These are phyloP conservation scores for Leccinum rimulosum DNA, from an alignment of 768 basidiomycete species.

Conservation along the genomic window DNA sequence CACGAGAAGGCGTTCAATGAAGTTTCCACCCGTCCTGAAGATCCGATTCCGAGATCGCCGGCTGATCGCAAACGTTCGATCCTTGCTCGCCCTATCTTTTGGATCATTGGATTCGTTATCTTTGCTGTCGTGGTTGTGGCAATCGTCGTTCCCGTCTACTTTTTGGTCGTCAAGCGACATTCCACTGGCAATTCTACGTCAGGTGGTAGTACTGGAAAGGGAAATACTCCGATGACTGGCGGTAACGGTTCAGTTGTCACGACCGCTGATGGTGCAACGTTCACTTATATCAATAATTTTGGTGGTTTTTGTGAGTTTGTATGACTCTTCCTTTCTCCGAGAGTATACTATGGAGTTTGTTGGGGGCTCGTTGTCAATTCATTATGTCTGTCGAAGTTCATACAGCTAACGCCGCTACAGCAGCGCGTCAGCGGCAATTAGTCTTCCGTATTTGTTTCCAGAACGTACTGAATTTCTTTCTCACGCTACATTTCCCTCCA, in stretches of 20 bases:
- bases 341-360: background rate
- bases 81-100: slow-evolving; percentile 23
- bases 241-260: slow-evolving; percentile 68
- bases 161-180: slow-evolving; percentile 27
- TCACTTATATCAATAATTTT: slow-evolving; percentile 76
- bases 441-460: background rate
- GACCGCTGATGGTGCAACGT: slow-evolving; percentile 63
- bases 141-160: slow-evolving; percentile 43
- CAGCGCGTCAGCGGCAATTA: background rate
- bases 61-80: slow-evolving; percentile 17
- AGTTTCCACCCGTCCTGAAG: slow-evolving; percentile 1
- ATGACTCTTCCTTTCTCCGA: background rate
- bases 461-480: background rate
- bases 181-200: slow-evolving; percentile 4
- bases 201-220: slow-evolving; percentile 3
- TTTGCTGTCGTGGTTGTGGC: slow-evolving; percentile 34
- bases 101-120: slow-evolving; percentile 28
- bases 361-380: background rate
- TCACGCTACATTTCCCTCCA: background rate
- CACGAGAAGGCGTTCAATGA: slow-evolving; percentile 17
- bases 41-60: background rate
- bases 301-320: slow-evolving; percentile 64
- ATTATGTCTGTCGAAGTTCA: background rate
- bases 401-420: background rate
- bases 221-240: slow-evolving; percentile 38